Conservation (phyloP, 2,329 filamentous ascomycete genomes). For the Clonostachys sp. region DNA sequence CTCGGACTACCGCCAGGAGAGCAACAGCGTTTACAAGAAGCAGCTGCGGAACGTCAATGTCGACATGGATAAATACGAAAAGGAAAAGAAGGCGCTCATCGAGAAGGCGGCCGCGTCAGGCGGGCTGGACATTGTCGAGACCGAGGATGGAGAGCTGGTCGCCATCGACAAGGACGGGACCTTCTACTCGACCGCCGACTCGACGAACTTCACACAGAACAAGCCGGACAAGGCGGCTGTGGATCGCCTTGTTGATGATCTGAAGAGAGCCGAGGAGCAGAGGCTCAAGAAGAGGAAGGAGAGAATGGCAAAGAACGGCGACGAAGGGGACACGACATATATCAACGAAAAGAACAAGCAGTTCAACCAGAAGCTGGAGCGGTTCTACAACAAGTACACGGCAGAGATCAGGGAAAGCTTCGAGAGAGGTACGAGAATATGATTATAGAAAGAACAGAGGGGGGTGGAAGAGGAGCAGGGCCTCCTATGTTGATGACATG, state of each 20-base stretch:
- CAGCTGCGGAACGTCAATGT: constrained; percentile 75
- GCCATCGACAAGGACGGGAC: constrained; percentile 87
- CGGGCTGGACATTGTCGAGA: constrained; percentile 89
- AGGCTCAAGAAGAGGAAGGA: constrained; percentile 83
- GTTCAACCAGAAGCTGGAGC: constrained; percentile 94
- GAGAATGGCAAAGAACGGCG: constrained; percentile 70
- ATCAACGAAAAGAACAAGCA: constrained; percentile 99
- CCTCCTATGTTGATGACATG: too few relatives aligned
- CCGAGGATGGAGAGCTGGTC: constrained; percentile 89
- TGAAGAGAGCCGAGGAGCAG: constrained; percentile 83
- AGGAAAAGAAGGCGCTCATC: constrained; percentile 78
- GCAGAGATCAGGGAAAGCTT: constrained; percentile 96
- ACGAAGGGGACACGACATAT: constrained; percentile 90
- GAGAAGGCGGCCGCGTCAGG: constrained; percentile 81
- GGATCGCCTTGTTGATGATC: constrained; percentile 79
- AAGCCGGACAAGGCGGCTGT: constrained; percentile 84
- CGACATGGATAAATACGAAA: constrained; percentile 80
- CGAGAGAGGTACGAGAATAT: constrained; percentile 95
- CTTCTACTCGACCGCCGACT: constrained; percentile 87
- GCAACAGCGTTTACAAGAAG: constrained; percentile 88
- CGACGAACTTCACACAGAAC: constrained; percentile 75
- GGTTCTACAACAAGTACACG: constrained; percentile 99
- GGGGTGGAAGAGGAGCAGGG: too few relatives aligned
- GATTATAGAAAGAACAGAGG: constrained; percentile 11
- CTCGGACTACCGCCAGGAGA: constrained; percentile 81